Base-by-base conservation (phyloP, 2,329 filamentous ascomycete genomes). In the Fusarium brachygibbosum region DNA sequence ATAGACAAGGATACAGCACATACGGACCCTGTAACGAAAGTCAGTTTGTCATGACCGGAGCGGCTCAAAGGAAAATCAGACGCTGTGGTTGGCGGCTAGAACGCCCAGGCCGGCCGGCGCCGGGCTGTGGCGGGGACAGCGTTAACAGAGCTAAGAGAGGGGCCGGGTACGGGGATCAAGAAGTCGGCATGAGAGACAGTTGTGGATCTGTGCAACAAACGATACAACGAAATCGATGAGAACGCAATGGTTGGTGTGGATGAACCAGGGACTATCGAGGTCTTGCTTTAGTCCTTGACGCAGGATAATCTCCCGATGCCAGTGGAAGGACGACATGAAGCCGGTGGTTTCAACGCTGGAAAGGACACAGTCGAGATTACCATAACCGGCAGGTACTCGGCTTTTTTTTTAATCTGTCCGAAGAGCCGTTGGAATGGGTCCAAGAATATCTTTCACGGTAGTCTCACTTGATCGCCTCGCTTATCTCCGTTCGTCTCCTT, bases 161-260 rank as follows among this genome's bases (percentile, higher is more conserved):
- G 59, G 63, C 38, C 23, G 28, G 51, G 40, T 44, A 49, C 49
- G 35, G 62, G 28, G 51, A 44, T 59, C 58, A n/a, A 53, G 53
- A 66, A 56, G 58, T 60, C 50, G 55, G 64, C 53, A 54, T 42
- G 58, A 63, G 61, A 72, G 63, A 74, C 63, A 67, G 32, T 50
- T 58, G 65, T 74, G 71, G 69, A 72, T 46, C 62, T 61, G 67
- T 67, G 64, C 49, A 51, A 72, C 71, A 37, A 63, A 45, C 45
- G 48, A 55, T 38, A 32, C 53, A 55, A 32, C 40, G 48, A 38
- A 28, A 58, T 50, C 48, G 17, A 44, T 38, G 56, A 38, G 40
- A 38, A 53, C 29, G 41, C 25, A 19, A 41, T 65, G 46, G 53
- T 38, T 65, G 44, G 45, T 46, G 49, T 58, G 61, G 41, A 50